Base-by-base conservation (phyloP, 352 stramenopile species). In the Thalassiosira sp. region DNA sequence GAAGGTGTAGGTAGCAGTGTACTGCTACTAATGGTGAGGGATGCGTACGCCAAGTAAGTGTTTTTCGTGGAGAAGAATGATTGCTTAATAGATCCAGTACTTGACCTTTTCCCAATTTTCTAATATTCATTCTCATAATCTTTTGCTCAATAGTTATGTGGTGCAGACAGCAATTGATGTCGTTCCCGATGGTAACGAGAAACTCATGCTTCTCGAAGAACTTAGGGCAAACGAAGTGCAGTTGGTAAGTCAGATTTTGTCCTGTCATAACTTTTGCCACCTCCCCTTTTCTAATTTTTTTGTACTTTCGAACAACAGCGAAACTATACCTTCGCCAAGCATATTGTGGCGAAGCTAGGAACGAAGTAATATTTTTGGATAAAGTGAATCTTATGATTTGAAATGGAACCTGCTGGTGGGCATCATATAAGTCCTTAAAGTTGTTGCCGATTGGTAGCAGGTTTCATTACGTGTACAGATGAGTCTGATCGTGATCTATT, bases 21-120 rank as follows among this genome's bases (percentile, higher is more conserved):
- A 52, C 66, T 90, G 28, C 62, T 92, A 7, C 64, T 90, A 6
- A 92, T 92, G 87, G 84, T 90, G 45, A 83, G 85, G 42, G 84
- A 92, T 72, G 76, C 84, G 15, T 92, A 91, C 53, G 87, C 84
- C n/a, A 92, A 92, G n/a, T n/a, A n/a, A n/a, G n/a, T n/a, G n/a
- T n/a, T n/a, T n/a, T n/a, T n/a, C n/a, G n/a, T n/a, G n/a, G n/a
- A n/a, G n/a, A n/a, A n/a, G n/a, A n/a, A n/a, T n/a, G n/a, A n/a
- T n/a, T n/a, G n/a, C n/a, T n/a, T n/a, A n/a, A n/a, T n/a, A n/a
- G n/a, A n/a, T n/a, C n/a, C n/a, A n/a, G n/a, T n/a, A n/a, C n/a
- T n/a, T n/a, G n/a, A n/a, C n/a, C n/a, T n/a, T n/a, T n/a, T n/a
- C n/a, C n/a, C n/a, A n/a, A n/a, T n/a, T n/a, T n/a, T n/a, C n/a